Conservation (phyloP, 495 filamentous ascomycete species). For the Tetracladium setigerum region DNA sequence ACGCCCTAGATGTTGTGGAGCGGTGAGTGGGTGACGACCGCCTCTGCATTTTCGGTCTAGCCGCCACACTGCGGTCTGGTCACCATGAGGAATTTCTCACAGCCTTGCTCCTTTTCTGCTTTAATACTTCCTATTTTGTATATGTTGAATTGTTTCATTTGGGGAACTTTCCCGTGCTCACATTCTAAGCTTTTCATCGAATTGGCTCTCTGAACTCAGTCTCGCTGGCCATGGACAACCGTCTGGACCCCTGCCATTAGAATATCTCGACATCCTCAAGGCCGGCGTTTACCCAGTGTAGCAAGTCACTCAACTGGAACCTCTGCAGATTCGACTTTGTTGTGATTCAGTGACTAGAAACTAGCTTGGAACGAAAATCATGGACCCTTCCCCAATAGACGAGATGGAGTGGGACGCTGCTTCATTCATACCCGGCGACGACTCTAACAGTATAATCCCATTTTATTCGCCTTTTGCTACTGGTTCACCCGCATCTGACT, state of each 20-base stretch:
- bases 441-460: no score
- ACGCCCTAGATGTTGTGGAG: background rate
- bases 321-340: background rate
- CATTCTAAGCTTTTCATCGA: background rate
- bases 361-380: background rate
- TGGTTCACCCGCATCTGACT: no score
- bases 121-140: constrained; percentile 1
- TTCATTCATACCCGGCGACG: background rate
- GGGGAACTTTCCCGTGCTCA: background rate
- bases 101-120: constrained; percentile 1
- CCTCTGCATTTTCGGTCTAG: constrained; percentile 2
- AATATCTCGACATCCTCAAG: background rate
- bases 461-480: no score
- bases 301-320: background rate
- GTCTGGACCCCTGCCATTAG: background rate
- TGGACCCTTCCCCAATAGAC: constrained; percentile 1
- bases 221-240: background rate
- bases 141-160: background rate
- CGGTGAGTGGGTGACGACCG: constrained; percentile 1
- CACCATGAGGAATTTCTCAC: background rate
- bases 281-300: background rate
- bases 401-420: background rate
- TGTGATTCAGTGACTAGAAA: background rate
- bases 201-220: background rate
- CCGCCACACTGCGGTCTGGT: background rate